These are phyloP conservation scores for Beta corolliflora DNA, from an alignment of 179 eudicot genomes.

Conservation along the genomic window DNA sequence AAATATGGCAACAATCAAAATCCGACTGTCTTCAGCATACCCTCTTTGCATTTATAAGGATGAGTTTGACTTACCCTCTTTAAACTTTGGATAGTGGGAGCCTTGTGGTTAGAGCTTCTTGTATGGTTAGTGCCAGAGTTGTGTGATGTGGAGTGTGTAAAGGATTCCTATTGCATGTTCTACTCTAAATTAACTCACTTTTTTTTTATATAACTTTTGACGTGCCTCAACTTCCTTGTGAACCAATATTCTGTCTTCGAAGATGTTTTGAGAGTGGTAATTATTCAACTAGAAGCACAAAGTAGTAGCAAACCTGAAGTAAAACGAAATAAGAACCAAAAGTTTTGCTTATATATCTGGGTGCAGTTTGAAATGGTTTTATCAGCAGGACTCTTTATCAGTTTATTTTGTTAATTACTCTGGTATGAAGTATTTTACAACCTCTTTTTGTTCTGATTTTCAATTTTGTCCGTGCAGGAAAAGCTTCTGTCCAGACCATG, in stretches of 20 bases:
- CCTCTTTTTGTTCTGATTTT: background rate
- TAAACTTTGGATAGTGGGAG: background rate
- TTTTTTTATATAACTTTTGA: background rate
- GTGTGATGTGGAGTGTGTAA: background rate
- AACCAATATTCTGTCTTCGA: background rate
- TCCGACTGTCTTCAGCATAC: background rate
- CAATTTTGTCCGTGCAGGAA: constrained; percentile 35
- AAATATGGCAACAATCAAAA: background rate
- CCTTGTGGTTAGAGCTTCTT: background rate
- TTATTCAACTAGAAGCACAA: background rate
- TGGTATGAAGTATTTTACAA: background rate
- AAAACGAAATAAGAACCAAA: too few species aligned
- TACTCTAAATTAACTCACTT: background rate
- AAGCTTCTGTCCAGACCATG: constrained; percentile 39
- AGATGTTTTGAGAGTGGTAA: background rate
- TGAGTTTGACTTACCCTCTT: background rate
- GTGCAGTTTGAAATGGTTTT: background rate
- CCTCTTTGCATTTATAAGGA: background rate
- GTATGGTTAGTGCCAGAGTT: background rate
- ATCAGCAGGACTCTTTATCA: background rate
- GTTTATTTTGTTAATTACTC: background rate
- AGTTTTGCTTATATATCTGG: background rate
- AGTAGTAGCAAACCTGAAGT: too few species aligned
- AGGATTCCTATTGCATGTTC: background rate
- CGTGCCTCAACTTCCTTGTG: background rate